These are phyloP conservation scores for Ganoderma resinaceum DNA, from an alignment of 1,284 basidiomycete genomes.

Conservation along the genomic window DNA sequence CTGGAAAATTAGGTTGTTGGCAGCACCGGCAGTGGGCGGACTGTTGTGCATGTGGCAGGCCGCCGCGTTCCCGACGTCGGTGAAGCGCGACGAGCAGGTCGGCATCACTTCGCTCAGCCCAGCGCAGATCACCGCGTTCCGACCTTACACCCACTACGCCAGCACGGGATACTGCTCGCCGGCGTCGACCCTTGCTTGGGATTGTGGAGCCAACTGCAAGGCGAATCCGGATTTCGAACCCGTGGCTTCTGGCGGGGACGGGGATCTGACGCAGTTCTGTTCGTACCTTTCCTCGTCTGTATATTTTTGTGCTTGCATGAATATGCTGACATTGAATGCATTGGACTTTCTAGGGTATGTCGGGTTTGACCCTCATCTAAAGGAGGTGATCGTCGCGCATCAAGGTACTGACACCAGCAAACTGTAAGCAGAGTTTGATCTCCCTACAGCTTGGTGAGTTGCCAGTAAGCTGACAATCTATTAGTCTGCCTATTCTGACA, in stretches of 20 bases:
- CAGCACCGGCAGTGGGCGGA: not conserved
- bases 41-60: not conserved
- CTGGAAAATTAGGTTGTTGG: conserved; percentile 39
- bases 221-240: conserved; percentile 62
- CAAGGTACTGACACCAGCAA: conserved; percentile 53
- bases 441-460: fast-evolving
- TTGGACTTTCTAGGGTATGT: conserved; percentile 45
- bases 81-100: not conserved
- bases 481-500: conserved; percentile 49
- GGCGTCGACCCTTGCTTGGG: conserved; percentile 42
- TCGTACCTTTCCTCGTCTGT: conserved; percentile 32
- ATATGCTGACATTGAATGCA: no score
- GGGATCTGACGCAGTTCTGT: conserved; percentile 56
- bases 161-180: conserved; percentile 46
- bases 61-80: not conserved
- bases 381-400: conserved; percentile 56
- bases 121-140: conserved; percentile 43
- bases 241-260: conserved; percentile 69
- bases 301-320: not conserved
- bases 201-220: conserved; percentile 46
- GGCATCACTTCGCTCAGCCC: not conserved
- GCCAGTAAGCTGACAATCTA: not conserved
- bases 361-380: conserved; percentile 50
- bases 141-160: conserved; percentile 49
- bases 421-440: conserved; percentile 44